Base-by-base conservation (phyloP, 192 early-diverging fungal species). In the Spizellomyces punctatus region DNA sequence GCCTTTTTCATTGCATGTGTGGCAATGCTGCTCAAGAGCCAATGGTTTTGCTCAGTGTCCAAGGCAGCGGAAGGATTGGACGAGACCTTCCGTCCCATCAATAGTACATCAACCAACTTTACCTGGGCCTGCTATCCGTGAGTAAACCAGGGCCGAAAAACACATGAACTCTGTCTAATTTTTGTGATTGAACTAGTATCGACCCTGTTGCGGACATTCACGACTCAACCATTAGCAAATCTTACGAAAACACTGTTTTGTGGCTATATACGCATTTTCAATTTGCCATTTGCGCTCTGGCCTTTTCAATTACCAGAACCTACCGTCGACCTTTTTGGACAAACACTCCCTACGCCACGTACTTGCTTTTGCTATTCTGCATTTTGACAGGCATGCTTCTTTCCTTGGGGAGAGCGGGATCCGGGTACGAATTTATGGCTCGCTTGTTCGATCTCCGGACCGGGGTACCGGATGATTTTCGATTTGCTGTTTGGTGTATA, bases 241-340 rank as follows among this genome's bases (percentile, higher is more conserved):
- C 75, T 12, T 48, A 83, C 41, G 81, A 85, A 57, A 85, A 85
- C 74, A 76, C 79, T 4, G 72, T 70, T 16, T 36, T 83, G 10
- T 85, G 83, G 83, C 71, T 83, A 12, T 85, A 76, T 67, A 52
- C 78, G 8, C 83, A 85, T 61, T 79, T 79, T 52, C 77, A 80
- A 64, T 79, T 74, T 60, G 72, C 63, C 10, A 72, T 73, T 12
- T 43, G 73, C 12, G 42, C 75, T 8, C 50, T 83, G 7, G 77
- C 72, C 14, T 69, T 81, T 59, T 70, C 66, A 17, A 45, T 77
- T 10, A 55, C 62, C 22, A 63, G 75, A 4, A 48, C 70, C n/a
- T 81, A 71, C 66, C 76, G 83, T 9, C 52, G 19, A 55, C 83
- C 83, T 8, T 58, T 81, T 41, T 83, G 80, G 77, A 85, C 83